Conservation (phyloP, 345 rosid species). For the Psidium friedrichsthalianum region DNA sequence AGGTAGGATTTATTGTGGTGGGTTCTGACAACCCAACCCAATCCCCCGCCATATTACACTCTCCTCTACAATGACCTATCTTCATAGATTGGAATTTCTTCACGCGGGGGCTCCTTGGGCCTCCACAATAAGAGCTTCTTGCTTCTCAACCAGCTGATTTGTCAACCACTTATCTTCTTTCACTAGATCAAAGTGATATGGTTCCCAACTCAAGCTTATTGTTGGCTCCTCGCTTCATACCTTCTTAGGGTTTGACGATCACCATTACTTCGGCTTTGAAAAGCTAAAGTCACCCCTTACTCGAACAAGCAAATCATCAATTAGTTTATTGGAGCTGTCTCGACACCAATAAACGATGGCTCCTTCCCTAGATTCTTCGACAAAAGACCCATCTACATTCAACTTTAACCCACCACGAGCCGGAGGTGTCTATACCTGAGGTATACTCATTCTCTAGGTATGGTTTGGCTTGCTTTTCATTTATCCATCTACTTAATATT, state of each 20-base stretch:
- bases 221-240: background rate
- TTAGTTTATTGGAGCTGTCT: background rate
- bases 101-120: too few species aligned
- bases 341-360: fast-evolving
- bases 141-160: background rate
- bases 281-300: background rate
- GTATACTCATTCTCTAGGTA: background rate
- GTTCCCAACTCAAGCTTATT: background rate
- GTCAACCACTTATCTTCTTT: too few species aligned
- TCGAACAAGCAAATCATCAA: fast-evolving
- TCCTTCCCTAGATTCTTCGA: background rate
- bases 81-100: background rate
- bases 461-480: background rate
- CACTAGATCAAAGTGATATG: background rate
- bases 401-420: background rate
- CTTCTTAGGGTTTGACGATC: background rate
- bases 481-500: background rate
- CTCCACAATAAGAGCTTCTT: background rate
- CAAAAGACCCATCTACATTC: background rate
- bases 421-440: background rate
- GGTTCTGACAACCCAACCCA: too few species aligned
- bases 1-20: too few species aligned
- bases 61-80: background rate
- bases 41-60: background rate
- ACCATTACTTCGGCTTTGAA: background rate